phyloP scores from a whole-genome alignment of 2,329 filamentous ascomycete genomes.

The Epichloe aotearoae region DNA sequence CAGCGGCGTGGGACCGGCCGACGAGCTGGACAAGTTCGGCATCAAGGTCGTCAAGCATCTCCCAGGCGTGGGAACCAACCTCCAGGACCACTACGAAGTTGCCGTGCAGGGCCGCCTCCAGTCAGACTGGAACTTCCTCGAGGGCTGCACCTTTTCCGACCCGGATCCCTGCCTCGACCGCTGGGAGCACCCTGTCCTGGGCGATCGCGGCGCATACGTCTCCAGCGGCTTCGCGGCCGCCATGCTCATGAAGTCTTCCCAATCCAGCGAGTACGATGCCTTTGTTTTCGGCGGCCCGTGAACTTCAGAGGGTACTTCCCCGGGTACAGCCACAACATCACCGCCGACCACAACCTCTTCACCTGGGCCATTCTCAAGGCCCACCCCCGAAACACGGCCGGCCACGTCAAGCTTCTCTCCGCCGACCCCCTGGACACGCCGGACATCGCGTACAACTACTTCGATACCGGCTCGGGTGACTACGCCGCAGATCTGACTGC shows the following conservation, averaged over 20 bases:
- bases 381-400: slow-evolving; percentile 48
- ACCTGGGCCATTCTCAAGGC: slow-evolving; percentile 35
- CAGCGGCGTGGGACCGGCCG: slow-evolving; percentile 29
- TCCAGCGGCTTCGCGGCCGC: slow-evolving; percentile 13
- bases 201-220: slow-evolving; percentile 11
- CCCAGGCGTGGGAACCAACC: slow-evolving; percentile 49
- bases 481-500: slow-evolving; percentile 37
- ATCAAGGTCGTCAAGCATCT: slow-evolving; percentile 42
- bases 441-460: slow-evolving; percentile 49
- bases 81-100: slow-evolving; percentile 18
- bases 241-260: slow-evolving; percentile 16
- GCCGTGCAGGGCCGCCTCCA: slow-evolving; percentile 9
- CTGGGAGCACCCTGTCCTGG: slow-evolving; percentile 12
- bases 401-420: slow-evolving; percentile 47
- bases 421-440: slow-evolving; percentile 48
- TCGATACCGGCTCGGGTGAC: slow-evolving; percentile 35
- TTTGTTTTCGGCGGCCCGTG: slow-evolving; percentile 17
- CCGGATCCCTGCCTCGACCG: slow-evolving; percentile 22
- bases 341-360: slow-evolving; percentile 20
- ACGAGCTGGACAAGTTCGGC: slow-evolving; percentile 24
- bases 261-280: slow-evolving; percentile 15
- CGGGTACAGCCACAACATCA: slow-evolving; percentile 10
- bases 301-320: slow-evolving; percentile 18
- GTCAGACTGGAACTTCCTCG: slow-evolving; percentile 4
- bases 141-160: slow-evolving; percentile 17